phyloP scores from a whole-genome alignment of 176 grass and related monocot genomes.

The Secale cereale region DNA sequence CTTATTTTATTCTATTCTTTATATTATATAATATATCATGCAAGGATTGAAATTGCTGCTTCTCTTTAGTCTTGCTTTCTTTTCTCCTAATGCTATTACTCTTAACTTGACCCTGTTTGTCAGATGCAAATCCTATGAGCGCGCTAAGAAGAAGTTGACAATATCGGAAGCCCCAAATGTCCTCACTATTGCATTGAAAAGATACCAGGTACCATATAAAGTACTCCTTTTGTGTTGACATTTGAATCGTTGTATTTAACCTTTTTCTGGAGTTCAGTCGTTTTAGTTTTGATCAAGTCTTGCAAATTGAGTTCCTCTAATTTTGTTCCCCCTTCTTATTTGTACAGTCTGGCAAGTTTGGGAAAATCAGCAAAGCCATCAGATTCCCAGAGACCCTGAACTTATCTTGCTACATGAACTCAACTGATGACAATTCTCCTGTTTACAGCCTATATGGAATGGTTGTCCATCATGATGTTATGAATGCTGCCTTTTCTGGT shows the following conservation, averaged over 20 bases:
- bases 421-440: constrained; percentile 57
- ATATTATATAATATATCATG: not conserved
- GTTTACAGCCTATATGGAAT: constrained; percentile 92
- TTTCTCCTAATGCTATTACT: constrained; percentile 12
- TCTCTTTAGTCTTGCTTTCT: not conserved
- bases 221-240: not conserved
- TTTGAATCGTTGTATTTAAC: not conserved
- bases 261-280: not conserved
- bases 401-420: constrained; percentile 61
- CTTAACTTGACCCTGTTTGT: constrained; percentile 16
- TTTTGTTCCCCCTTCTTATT: not conserved
- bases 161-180: constrained; percentile 92
- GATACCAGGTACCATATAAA: constrained; percentile 70
- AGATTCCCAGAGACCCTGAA: constrained; percentile 69
- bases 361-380: constrained; percentile 89
- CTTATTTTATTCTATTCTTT: not conserved
- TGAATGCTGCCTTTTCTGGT: constrained; percentile 89
- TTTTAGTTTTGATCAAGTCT: constrained; percentile 23
- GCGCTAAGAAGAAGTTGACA: constrained; percentile 83
- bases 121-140: constrained; percentile 88
- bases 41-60: not conserved
- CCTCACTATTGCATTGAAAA: constrained; percentile 85
- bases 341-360: constrained; percentile 78
- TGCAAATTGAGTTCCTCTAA: constrained; percentile 23
- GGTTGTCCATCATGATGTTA: constrained; percentile 85